Percentiles rank a stretch among this genome's conserved stretches.
phyloP scores from a whole-genome alignment of 129 eudicot species.

The carrot (Daucus carota) region DH1_v3.0 NC_030381.2:41474001-41474500 shows the following conservation, averaged over 20 bases:
- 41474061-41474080: conserved; percentile 11
- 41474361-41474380: conserved; percentile 38
- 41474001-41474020: conserved; percentile 27
- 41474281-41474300: conserved; percentile 7
- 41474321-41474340: conserved; percentile 64
- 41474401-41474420: conserved; percentile 16
- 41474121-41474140: conserved; percentile 16
- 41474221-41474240: conserved; percentile 17
- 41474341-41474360: conserved; percentile 76
- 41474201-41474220: conserved; percentile 8
- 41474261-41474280: conserved; percentile 2
- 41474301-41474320: conserved; percentile 16
- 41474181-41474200: background rate
- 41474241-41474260: conserved; percentile 12
- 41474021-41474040: conserved; percentile 16
- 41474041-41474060: conserved; percentile 18
- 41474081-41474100: conserved; percentile 11
- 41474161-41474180: conserved; percentile 18
- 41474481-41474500: background rate
- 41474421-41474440: conserved; percentile 21
- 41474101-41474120: conserved; percentile 16
- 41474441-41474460: conserved; percentile 23
- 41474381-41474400: conserved; percentile 31
- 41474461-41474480: background rate
- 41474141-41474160: conserved; percentile 15